Base-by-base conservation (phyloP, 202 grass and related monocot genomes). In the Digitaria exilis region DNA sequence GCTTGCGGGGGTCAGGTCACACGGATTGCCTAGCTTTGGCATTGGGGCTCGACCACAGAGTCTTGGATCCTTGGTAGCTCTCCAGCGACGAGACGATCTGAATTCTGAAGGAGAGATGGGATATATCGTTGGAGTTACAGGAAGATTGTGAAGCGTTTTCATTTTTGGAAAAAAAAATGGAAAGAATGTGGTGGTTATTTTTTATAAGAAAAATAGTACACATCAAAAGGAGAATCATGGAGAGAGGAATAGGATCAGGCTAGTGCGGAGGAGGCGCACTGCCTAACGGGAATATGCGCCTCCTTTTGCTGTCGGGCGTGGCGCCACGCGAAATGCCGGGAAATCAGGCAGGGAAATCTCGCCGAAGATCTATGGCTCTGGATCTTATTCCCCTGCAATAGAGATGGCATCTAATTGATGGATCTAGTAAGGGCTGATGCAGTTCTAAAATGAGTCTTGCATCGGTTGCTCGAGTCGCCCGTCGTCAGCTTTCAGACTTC, bases 331-430 rank as follows among this genome's bases (percentile, higher is more conserved):
- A 81, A 54, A 70, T 76, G 69, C 87, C 70, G 42, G 51, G 30
- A 89, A 85, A 71, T 34, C 82, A 37, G 45, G 76, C 70, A 5
- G 51, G 60, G 37, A 83, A 90, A 90, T 90, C 73, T 34, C 1
- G 25, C 31, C 34, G 1, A 22, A 28, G 52, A 90, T 88, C 86
- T 25, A 37, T 32, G 19, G 48, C 34, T 30, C 32, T 5, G 51
- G 74, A 74, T 69, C 49, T 70, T 61, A 83, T 86, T 90, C 88
- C 12, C 42, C 69, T 26, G 57, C 9, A 41, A 73, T 50, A 73
- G 69, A 10, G 9, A 1, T 2, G 78, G 48, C 50, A 86, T 89
- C 83, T 3, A 69, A 80, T 52, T 24, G 2, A 69, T 9, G 50
- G 43, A 75, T 75, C 81, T 25, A 63, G 28, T 18, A 18, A 22